Evolutionary conservation across 2,329 filamentous ascomycete species (phyloP).

Genomic region (Colletotrichum zoysiae): DNA sequence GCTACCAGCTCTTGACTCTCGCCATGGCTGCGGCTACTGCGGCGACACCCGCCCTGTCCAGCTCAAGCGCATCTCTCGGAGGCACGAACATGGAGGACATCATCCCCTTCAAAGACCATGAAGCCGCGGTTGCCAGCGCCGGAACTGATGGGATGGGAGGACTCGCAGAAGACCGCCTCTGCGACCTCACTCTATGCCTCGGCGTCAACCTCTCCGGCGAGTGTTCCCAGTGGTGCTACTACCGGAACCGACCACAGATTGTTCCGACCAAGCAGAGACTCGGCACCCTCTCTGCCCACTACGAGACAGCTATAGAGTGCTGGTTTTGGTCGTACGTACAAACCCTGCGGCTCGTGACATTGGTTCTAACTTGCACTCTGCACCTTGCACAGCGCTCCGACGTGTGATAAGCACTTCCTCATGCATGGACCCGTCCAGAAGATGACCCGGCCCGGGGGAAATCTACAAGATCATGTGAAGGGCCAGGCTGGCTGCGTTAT

Average conservation of each 20-base stretch:
- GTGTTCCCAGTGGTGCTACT: constrained; percentile 3
- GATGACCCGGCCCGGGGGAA: neutral
- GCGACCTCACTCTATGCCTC: neutral
- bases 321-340: neutral
- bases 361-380: neutral
- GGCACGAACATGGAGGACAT: neutral
- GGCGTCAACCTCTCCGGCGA: neutral
- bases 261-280: neutral
- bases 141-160: neutral
- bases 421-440: neutral
- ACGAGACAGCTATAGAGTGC: neutral
- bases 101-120: neutral
- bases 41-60: neutral
- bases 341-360: no score
- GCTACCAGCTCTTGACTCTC: neutral
- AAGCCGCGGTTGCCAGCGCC: neutral
- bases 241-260: neutral
- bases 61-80: neutral
- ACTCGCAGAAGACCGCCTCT: neutral
- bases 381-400: neutral
- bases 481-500: neutral
- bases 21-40: neutral
- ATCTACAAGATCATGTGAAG: neutral
- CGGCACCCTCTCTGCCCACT: neutral
- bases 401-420: neutral